phyloP scores from a whole-genome alignment of 192 early-diverging fungal genomes.

The Geranomyces michiganensis region DNA sequence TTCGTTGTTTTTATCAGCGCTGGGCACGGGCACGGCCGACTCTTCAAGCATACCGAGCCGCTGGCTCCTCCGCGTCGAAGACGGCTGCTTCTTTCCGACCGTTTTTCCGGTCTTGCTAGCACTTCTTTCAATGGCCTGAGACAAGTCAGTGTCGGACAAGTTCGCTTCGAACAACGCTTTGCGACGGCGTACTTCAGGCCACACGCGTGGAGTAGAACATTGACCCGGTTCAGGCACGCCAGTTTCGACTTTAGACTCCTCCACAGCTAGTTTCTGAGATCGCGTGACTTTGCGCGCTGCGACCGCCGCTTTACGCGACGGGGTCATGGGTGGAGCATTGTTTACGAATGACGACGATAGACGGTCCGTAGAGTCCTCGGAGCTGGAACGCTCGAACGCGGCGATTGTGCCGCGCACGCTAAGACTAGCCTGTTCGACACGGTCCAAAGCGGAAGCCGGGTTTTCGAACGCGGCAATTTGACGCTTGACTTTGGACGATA shows the following conservation, averaged over 20 bases:
- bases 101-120: too few relatives aligned
- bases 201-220: conserved; percentile 5
- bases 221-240: not conserved
- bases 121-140: too few relatives aligned
- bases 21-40: not conserved
- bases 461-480: conserved; percentile 1
- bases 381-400: not conserved
- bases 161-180: conserved; percentile 7
- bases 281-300: conserved; percentile 18
- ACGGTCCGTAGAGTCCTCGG: not conserved
- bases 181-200: conserved; percentile 5
- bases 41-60: not conserved
- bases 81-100: too few relatives aligned
- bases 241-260: not conserved
- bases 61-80: too few relatives aligned
- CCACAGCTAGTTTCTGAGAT: not conserved
- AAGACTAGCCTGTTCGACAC: not conserved
- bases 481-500: not conserved
- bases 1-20: not conserved
- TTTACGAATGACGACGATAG: not conserved
- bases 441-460: not conserved
- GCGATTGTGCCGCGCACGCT: not conserved
- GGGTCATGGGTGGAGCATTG: conserved; percentile 17
- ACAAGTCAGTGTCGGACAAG: too few relatives aligned
- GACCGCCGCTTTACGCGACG: conserved; percentile 21